Evolutionary conservation across 208 protist genomes (phyloP).

Genomic region (Tritrichomonas musculus): DNA sequence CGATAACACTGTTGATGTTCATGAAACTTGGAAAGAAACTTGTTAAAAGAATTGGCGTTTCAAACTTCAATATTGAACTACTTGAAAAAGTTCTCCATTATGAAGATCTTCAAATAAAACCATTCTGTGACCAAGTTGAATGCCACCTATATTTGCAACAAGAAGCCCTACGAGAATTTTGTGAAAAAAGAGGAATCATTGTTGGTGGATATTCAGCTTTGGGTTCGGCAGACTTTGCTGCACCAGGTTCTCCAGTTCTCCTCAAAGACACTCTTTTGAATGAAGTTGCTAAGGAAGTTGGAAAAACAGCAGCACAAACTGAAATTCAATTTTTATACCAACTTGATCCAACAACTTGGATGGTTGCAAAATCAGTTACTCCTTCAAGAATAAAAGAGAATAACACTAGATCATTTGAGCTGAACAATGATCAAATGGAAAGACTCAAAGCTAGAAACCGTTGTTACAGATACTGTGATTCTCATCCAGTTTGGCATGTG

Average conservation of each 20-base stretch:
- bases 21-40: not conserved
- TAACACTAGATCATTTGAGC: not conserved
- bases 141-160: slow-evolving; percentile 42
- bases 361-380: not conserved
- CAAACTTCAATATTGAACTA: not conserved
- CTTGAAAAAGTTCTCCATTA: not conserved
- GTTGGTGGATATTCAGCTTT: slow-evolving; percentile 45
- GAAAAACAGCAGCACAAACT: not conserved
- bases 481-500: no score
- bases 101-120: not conserved
- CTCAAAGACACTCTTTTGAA: not conserved
- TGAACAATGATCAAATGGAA: not conserved
- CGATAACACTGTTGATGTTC: not conserved
- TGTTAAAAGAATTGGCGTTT: not conserved
- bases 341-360: not conserved
- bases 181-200: slow-evolving; percentile 36
- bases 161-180: slow-evolving; percentile 31
- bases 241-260: not conserved
- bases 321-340: not conserved
- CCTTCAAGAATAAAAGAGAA: not conserved
- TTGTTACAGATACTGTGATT: not conserved
- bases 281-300: not conserved
- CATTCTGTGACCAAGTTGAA: slow-evolving; percentile 20
- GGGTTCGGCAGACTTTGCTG: not conserved
- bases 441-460: not conserved